Evolutionary conservation across 352 stramenopile genomes (phyloP).

Genomic region (Pythium coloratum): DNA sequence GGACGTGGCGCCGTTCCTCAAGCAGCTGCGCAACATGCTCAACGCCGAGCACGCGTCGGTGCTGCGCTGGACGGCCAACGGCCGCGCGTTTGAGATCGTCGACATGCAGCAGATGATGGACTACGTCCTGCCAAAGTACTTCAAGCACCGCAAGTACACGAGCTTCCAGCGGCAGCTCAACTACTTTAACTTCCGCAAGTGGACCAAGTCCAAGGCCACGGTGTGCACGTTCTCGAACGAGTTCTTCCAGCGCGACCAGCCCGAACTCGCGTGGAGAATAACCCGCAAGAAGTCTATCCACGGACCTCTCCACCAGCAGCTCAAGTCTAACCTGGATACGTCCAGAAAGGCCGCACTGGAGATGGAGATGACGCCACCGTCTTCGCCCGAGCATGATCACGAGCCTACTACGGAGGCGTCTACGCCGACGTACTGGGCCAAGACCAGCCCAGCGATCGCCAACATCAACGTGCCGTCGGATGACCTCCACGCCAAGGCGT

Average conservation of each 20-base stretch:
- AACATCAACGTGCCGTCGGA: not conserved
- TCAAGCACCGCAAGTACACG: constrained; percentile 86
- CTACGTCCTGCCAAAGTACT: constrained; percentile 74
- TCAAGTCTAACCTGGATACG: not conserved
- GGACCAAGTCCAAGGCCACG: constrained; percentile 77
- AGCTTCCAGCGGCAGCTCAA: constrained; percentile 93
- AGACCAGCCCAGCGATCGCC: not conserved
- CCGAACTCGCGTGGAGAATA: constrained; percentile 49
- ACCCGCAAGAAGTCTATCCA: constrained; percentile 51
- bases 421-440: not conserved
- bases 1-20: constrained; percentile 50
- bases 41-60: constrained; percentile 37
- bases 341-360: not conserved
- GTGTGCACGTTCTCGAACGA: constrained; percentile 78
- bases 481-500: not conserved
- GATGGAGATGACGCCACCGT: not conserved
- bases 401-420: no score
- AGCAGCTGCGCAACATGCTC: constrained; percentile 51
- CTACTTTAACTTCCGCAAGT: constrained; percentile 93
- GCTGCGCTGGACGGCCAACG: constrained; percentile 31
- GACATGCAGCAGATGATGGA: constrained; percentile 37
- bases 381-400: not conserved
- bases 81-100: constrained; percentile 33
- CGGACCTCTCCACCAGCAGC: not conserved
- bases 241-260: constrained; percentile 64